Base-by-base conservation (phyloP, 2,329 filamentous ascomycete genomes). In the Colletotrichum graminicola region DNA sequence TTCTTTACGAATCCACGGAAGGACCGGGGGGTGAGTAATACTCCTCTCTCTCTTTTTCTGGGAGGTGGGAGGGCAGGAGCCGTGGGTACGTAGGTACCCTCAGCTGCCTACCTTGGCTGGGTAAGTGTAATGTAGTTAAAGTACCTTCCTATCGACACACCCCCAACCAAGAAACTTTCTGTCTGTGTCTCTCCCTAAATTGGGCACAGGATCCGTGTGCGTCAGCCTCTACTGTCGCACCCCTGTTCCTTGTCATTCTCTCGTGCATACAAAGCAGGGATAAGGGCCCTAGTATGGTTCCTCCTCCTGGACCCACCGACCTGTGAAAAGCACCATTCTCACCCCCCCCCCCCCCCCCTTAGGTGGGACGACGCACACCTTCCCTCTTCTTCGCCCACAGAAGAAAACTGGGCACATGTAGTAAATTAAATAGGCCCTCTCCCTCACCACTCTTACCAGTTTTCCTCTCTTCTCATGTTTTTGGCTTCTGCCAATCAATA, bases 401-500 rank as follows among this genome's bases (percentile, higher is more conserved):
- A 41, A 39, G 12, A 43, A 71, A 71, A 56, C 52, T 16, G 29
- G 64, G 47, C 32, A 68, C 21, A 41, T 4, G 36, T 21, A 64
- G 61, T 41, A 14, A 63, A 72, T 72, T 72, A 72, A 72, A 72
- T 66, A 72, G 54, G 26, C 16, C 61, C 7, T 18, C 78, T 74
- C 79, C 74, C 76, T 72, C 75, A 67, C 72, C 73, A 39, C 73
- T 49, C 52, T 51, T 7, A 1, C 4, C 1, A 14, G 1, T 62
- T 74, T 72, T 73, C 73, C 77, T 75, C 65, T 73, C 76, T 73
- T 75, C 77, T 76, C 75, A 67, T 73, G 76, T 75, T 77, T 78
- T 81, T 82, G 80, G 80, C 81, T 74, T 73, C 74, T 80, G 81
- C 81, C 81, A 82, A 82, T 77, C 75, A 80, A 72, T 65, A 47